A percentile compares a stretch with the other conserved stretches of the same genome.
Evolutionary conservation across 2,329 filamentous ascomycete genomes (phyloP).

Genomic region (Westerdykella aurantiaca): DNA sequence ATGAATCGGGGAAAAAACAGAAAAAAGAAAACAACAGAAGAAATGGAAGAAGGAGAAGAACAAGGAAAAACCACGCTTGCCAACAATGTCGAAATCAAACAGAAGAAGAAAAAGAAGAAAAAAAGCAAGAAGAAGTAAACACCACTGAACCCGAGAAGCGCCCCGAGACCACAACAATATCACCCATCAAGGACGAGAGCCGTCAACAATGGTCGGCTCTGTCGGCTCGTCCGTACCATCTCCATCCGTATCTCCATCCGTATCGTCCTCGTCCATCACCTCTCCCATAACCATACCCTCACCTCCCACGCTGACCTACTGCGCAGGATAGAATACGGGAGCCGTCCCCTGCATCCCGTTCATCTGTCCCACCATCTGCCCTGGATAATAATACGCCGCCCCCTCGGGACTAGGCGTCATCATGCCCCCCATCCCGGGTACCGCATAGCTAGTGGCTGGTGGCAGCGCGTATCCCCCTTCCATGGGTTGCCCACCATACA

Average conservation of each 20-base stretch:
- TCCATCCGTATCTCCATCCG: not conserved
- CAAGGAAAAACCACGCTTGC: conserved; percentile 2
- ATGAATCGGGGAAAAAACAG: too few species aligned
- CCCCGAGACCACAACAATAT: not conserved
- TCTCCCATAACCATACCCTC: too few species aligned
- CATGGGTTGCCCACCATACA: conserved; percentile 42
- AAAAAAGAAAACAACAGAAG: too few species aligned
- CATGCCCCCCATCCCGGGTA: conserved; percentile 70
- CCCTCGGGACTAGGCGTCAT: conserved; percentile 57
- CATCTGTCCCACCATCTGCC: conserved; percentile 32
- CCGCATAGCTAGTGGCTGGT: conserved; percentile 43
- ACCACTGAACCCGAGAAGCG: not conserved
- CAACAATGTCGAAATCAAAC: not conserved
- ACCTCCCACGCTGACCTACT: conserved; percentile 13
- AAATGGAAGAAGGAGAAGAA: not conserved
- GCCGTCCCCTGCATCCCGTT: conserved; percentile 32
- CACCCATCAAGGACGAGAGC: not conserved
- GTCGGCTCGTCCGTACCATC: not conserved
- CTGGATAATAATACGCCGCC: conserved; percentile 56
- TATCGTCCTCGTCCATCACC: not conserved
- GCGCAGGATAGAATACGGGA: conserved; percentile 54
- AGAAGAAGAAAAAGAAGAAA: conserved; percentile 1
- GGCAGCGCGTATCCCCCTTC: conserved; percentile 31
- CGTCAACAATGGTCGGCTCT: not conserved
- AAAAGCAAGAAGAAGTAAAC: not conserved